A percentile compares a stretch with the other conserved stretches of the same genome.
Conservation (phyloP, 306 rosid genomes). For the Medicago arabica region DNA sequence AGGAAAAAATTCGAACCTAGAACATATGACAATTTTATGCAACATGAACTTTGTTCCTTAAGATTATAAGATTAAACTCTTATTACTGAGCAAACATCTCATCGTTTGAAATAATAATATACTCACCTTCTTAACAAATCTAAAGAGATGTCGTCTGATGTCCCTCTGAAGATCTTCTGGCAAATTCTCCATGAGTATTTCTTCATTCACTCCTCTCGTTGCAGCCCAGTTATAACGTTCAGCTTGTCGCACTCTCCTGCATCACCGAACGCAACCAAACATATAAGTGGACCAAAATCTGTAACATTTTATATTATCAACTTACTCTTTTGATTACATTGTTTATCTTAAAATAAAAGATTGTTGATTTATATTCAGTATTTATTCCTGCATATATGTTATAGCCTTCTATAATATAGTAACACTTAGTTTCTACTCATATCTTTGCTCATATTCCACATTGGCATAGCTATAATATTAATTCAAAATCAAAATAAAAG, state of each 20-base stretch:
- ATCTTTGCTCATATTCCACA: too few relatives aligned
- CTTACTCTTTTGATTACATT: not conserved
- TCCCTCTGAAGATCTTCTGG: slow-evolving; percentile 87
- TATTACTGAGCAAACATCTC: not conserved
- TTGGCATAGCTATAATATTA: too few relatives aligned
- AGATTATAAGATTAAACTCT: not conserved
- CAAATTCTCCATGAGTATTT: slow-evolving; percentile 71
- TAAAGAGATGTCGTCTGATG: slow-evolving; percentile 80
- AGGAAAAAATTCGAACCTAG: slow-evolving; percentile 81
- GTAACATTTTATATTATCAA: not conserved
- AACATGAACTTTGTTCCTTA: not conserved
- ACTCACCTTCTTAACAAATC: slow-evolving; percentile 41
- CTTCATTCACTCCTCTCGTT: slow-evolving; percentile 94
- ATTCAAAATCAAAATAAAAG: too few relatives aligned
- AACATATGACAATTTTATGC: not conserved
- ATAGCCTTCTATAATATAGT: too few relatives aligned
- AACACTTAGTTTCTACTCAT: too few relatives aligned
- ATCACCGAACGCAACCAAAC: slow-evolving; percentile 39
- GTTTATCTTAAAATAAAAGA: too few relatives aligned
- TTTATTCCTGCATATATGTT: too few relatives aligned
- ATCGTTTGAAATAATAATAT: not conserved
- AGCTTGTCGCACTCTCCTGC: slow-evolving; percentile 75
- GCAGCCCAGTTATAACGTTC: slow-evolving; percentile 90
- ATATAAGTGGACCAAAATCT: slow-evolving; percentile 14
- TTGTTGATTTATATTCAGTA: too few relatives aligned